Evolutionary conservation across 2,329 filamentous ascomycete genomes (phyloP).

Genomic region (Colletotrichum scovillei): DNA sequence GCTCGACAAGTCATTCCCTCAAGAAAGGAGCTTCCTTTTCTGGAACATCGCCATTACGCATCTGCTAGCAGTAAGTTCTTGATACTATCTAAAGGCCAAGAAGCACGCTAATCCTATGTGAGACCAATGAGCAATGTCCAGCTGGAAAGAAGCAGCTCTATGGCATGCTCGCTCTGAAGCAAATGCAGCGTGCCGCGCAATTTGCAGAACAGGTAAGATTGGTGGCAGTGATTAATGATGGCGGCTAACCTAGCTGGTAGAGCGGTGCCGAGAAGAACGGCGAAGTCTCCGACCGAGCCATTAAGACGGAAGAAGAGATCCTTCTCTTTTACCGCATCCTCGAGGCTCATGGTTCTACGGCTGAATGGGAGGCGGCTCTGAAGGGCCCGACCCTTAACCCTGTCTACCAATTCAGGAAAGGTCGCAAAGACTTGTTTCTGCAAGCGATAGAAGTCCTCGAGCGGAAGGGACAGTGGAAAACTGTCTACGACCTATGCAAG

Average conservation of each 20-base stretch:
- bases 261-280: conserved; percentile 8
- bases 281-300: conserved; percentile 41
- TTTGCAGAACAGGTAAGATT: conserved; percentile 54
- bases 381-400: conserved; percentile 54
- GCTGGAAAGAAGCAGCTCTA: conserved; percentile 64
- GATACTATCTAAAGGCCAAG: no score
- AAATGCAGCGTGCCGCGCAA: conserved; percentile 62
- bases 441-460: conserved; percentile 52
- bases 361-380: conserved; percentile 54
- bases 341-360: conserved; percentile 53
- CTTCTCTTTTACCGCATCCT: conserved; percentile 61
- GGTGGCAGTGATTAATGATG: neutral
- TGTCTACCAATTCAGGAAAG: conserved; percentile 55
- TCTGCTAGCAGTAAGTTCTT: conserved; percentile 59
- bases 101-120: neutral
- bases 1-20: conserved; percentile 62
- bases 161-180: conserved; percentile 60
- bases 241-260: neutral
- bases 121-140: conserved; percentile 60
- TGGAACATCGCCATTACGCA: conserved; percentile 67
- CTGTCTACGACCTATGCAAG: conserved; percentile 56
- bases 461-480: conserved; percentile 53
- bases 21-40: conserved; percentile 62
- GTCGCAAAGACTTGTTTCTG: conserved; percentile 60
- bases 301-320: conserved; percentile 62